Conservation (phyloP, 2,329 filamentous ascomycete genomes). For the Esteya vermicola region DNA sequence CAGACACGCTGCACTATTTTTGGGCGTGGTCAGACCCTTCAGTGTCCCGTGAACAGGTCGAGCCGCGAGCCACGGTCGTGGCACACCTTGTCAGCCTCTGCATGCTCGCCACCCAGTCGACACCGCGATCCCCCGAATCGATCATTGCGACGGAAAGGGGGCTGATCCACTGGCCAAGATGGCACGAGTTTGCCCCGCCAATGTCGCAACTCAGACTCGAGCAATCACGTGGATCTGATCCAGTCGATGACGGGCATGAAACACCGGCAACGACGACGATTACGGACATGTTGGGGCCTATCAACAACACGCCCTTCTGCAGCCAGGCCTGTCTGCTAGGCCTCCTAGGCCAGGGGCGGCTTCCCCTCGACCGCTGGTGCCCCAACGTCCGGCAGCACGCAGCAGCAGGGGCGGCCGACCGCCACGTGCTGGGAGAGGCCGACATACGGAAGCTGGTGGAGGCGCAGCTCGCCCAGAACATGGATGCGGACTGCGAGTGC, state of each 20-base stretch:
- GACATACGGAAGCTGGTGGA: background rate
- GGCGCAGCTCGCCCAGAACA: background rate
- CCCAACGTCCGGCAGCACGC: background rate
- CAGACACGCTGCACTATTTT: slow-evolving; percentile 5
- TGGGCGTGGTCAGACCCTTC: background rate
- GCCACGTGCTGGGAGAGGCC: background rate
- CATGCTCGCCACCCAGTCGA: background rate
- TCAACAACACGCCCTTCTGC: slow-evolving; percentile 1
- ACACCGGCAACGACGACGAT: too few species aligned
- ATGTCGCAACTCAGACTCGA: too few species aligned
- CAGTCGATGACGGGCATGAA: background rate
- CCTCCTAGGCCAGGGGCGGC: background rate
- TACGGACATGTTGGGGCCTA: too few species aligned
- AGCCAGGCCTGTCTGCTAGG: slow-evolving; percentile 4
- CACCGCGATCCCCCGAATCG: background rate
- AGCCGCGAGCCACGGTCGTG: background rate
- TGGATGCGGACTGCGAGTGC: slow-evolving; percentile 1
- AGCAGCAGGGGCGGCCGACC: background rate
- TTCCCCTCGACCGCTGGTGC: background rate
- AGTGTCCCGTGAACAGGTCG: background rate
- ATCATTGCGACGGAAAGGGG: background rate
- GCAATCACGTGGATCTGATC: background rate
- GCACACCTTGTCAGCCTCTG: background rate
- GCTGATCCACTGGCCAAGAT: background rate
- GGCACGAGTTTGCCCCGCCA: too few species aligned